These are phyloP conservation scores for Yamadazyma jaroonii DNA, from an alignment of 1,139 yeast genomes.

Conservation along the genomic window DNA sequence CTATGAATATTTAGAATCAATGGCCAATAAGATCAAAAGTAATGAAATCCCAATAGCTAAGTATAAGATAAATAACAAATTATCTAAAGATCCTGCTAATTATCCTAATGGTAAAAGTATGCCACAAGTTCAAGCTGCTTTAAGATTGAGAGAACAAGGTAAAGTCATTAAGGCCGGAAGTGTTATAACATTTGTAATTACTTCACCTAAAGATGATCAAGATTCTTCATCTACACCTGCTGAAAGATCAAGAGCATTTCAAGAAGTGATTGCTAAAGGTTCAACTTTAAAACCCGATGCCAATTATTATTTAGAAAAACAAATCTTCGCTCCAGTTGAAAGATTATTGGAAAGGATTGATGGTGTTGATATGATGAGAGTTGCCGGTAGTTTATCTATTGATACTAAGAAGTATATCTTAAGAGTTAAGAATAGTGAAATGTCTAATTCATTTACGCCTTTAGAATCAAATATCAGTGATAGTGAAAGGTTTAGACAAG, in stretches of 20 bases:
- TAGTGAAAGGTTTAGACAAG: slow-evolving; percentile 72
- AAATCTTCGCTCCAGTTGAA: slow-evolving; percentile 87
- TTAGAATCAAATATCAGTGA: slow-evolving; percentile 82
- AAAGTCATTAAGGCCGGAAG: slow-evolving; percentile 85
- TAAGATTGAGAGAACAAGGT: slow-evolving; percentile 74
- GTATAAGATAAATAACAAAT: slow-evolving; percentile 68
- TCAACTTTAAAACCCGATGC: slow-evolving; percentile 67
- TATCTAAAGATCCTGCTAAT: slow-evolving; percentile 71
- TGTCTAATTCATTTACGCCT: too few relatives aligned
- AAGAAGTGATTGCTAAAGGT: slow-evolving; percentile 59
- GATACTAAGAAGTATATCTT: slow-evolving; percentile 65
- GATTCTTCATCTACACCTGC: slow-evolving; percentile 50
- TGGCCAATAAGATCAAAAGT: slow-evolving; percentile 55
- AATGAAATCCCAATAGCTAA: slow-evolving; percentile 64
- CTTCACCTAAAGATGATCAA: slow-evolving; percentile 36
- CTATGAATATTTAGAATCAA: slow-evolving; percentile 67
- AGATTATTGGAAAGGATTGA: slow-evolving; percentile 83
- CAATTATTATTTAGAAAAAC: slow-evolving; percentile 78
- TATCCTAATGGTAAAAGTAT: slow-evolving; percentile 77
- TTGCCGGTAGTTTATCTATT: slow-evolving; percentile 76
- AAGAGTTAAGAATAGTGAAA: slow-evolving; percentile 39
- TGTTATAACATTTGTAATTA: slow-evolving; percentile 84
- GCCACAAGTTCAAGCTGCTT: slow-evolving; percentile 95
- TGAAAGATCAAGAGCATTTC: slow-evolving; percentile 76
- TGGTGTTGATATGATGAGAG: slow-evolving; percentile 77